phyloP scores from a whole-genome alignment of 1,139 yeast species.

The Candida pseudocylindracea region DNA sequence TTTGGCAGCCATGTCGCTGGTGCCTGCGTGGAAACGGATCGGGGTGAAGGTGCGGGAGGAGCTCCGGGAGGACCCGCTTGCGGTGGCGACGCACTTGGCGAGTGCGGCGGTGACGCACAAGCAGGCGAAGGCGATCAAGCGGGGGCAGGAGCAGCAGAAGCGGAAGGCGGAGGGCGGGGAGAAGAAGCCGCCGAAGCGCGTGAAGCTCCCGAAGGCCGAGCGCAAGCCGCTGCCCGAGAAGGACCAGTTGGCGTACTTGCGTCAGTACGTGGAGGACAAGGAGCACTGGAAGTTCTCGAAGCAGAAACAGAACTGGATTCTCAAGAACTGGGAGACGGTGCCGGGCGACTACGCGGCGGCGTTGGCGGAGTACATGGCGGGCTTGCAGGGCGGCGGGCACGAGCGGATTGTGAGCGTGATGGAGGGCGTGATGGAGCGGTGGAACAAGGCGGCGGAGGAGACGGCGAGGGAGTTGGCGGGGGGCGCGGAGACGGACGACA shows the following conservation, averaged over 20 bases:
- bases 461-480: conserved; percentile 5
- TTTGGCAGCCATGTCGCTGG: conserved; percentile 3
- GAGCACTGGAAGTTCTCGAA: conserved; percentile 79
- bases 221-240: conserved; percentile 58
- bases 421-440: conserved; percentile 19
- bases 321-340: conserved; percentile 38
- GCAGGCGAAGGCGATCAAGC: conserved; percentile 3
- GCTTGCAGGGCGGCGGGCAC: conserved; percentile 55
- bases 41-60: conserved; percentile 40
- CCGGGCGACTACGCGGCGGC: conserved; percentile 34
- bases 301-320: conserved; percentile 84
- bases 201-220: conserved; percentile 53
- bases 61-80: conserved; percentile 16
- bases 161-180: conserved; percentile 16
- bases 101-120: conserved; percentile 23
- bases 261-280: conserved; percentile 37
- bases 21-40: conserved; percentile 86
- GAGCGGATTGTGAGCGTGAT: conserved; percentile 33
- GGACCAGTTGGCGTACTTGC: conserved; percentile 60
- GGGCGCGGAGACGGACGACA: conserved; percentile 5
- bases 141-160: conserved; percentile 15
- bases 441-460: conserved; percentile 22
- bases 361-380: conserved; percentile 33
- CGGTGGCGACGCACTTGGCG: conserved; percentile 11
- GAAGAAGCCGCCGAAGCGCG: conserved; percentile 51